Evolutionary conservation across 139 green algal species (phyloP).

Genomic region (Coelastrella sp.): DNA sequence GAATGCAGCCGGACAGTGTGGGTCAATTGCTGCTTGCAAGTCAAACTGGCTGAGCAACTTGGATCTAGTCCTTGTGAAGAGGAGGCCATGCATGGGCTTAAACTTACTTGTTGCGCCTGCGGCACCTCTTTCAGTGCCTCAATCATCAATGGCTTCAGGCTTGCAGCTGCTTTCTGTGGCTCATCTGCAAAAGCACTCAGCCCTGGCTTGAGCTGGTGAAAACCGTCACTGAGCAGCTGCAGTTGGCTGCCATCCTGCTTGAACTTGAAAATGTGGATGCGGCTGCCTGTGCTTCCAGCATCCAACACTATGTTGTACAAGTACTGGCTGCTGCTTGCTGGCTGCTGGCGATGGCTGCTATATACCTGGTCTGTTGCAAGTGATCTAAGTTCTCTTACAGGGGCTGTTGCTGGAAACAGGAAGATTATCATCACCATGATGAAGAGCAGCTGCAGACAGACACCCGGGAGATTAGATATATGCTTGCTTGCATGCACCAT

Average conservation of each 20-base stretch:
- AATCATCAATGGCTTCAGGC: conserved; percentile 87
- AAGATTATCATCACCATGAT: conserved; percentile 71
- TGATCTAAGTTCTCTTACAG: background rate
- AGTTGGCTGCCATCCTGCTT: conserved; percentile 51
- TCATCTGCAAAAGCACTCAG: conserved; percentile 87
- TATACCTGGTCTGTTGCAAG: background rate
- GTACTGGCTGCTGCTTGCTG: background rate
- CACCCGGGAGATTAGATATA: too few relatives aligned
- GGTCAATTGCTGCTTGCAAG: background rate
- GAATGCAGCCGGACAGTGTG: background rate
- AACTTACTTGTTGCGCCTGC: conserved; percentile 58
- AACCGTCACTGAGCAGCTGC: conserved; percentile 86
- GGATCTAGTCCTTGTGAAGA: too few relatives aligned
- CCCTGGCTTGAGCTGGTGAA: conserved; percentile 95
- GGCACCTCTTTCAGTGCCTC: conserved; percentile 88
- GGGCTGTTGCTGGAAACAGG: conserved; percentile 40
- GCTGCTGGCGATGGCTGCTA: background rate
- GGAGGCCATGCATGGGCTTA: background rate
- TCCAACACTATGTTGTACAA: conserved; percentile 95
- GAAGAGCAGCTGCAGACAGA: conserved; percentile 62
- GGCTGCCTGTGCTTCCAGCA: conserved; percentile 94
- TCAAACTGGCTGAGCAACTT: background rate
- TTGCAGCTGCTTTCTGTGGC: conserved; percentile 80
- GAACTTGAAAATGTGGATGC: conserved; percentile 97
- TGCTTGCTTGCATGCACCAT: too few relatives aligned